Evolutionary conservation across 768 basidiomycete genomes (phyloP).

Genomic region (Termitomyces sp.): DNA sequence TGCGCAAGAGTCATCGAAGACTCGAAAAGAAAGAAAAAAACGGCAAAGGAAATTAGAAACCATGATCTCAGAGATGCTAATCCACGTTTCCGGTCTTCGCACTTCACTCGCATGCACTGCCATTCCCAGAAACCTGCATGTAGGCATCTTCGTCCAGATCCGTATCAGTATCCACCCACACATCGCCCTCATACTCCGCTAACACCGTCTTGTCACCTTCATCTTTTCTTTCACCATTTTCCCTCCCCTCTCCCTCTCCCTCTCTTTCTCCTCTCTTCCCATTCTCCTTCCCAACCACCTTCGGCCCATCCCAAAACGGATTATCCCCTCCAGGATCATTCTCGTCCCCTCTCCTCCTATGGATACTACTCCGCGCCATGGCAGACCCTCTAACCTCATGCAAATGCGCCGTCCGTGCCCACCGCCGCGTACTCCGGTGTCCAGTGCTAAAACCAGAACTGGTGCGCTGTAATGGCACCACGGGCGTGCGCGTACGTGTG

Average conservation of each 20-base stretch:
- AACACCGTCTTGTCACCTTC: background rate
- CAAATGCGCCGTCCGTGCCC: conserved; percentile 67
- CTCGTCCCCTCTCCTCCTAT: conserved; percentile 3
- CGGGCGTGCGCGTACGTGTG: conserved; percentile 28
- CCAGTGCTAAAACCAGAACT: background rate
- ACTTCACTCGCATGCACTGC: background rate
- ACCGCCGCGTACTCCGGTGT: conserved; percentile 49
- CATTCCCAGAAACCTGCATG: background rate
- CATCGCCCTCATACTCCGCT: conserved; percentile 13
- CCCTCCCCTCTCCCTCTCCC: background rate
- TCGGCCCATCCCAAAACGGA: conserved; percentile 14
- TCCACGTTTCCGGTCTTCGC: background rate
- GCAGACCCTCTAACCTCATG: conserved; percentile 49
- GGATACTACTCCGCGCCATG: background rate
- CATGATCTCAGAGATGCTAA: background rate
- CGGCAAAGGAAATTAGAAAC: background rate
- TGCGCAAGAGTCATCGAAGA: background rate
- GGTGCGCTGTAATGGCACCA: conserved; percentile 14
- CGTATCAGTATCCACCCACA: conserved; percentile 20
- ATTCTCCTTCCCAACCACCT: background rate
- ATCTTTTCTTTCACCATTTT: background rate
- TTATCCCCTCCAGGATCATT: conserved; percentile 7
- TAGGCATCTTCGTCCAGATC: conserved; percentile 12
- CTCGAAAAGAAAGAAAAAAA: background rate
- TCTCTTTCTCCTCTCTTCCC: background rate